Base-by-base conservation (phyloP, 2,329 filamentous ascomycete species). In the Sporothrix protearum region DNA sequence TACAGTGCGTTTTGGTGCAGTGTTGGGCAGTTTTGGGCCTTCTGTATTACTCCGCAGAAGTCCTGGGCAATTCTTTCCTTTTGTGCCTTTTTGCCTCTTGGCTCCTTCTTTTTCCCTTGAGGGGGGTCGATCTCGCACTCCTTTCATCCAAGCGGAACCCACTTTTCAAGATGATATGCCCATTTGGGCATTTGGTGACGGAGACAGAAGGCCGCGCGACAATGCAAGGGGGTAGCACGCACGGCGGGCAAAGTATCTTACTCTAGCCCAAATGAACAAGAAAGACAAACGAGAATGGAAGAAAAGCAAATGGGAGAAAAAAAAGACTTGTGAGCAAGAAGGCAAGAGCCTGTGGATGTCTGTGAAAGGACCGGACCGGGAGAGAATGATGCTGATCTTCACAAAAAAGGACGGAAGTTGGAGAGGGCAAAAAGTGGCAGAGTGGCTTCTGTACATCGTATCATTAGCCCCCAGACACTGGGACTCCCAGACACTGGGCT, bases 111-210 rank as follows among this genome's bases (percentile, higher is more conserved):
- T 42, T 47, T 45, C 47, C 12, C 3, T 30, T 12, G 4, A 19
- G 39, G 45, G 28, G 22, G 45, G 64, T 19, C 59, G 67, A 69
- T 69, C 67, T 33, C 67, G 67, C 67, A 30, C 49, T 69, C 33
- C 67, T 57, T 69, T 69, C 51, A 69, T 59, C 67, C 67, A 69
- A 69, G 67, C 67, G 67, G 51, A 39, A 28, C 51, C 67, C 67
- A 45, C 36, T 69, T 69, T 69, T 59, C 16, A 22, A 39, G 30
- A 47, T 69, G 49, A 69, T 69, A 28, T 57, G 33, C 22, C 51
- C 64, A 22, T 25, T 16, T 33, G 57, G 19, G 33, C 10, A 30
- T 61, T 39, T 61, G 57, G 57, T n/a, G 57, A 39, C 57, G 25
- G 57, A 63, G 30, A 25, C 57, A 63, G 33, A 61, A 22, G 55